Evolutionary conservation across 345 rosid species (phyloP), one percentile per base, ranked within the genome.

Genomic region (Aquilaria sinensis): DNA sequence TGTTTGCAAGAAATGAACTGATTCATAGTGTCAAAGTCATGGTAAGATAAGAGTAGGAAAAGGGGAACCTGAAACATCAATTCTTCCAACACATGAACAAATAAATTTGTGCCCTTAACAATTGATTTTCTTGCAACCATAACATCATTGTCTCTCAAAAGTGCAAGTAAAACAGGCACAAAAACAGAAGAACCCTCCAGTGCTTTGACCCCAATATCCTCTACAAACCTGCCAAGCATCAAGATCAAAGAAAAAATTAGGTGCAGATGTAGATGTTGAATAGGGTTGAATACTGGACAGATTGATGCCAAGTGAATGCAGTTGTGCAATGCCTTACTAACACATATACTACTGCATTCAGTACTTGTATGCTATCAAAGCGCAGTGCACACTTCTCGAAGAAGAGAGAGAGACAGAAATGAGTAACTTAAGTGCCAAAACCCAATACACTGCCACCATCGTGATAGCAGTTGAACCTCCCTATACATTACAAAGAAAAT

Each of bases 51-150:
- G 34, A 47, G 54, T 46, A n/a, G 13, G 13, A 54, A 50, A 69
- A 52, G 65, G 67, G 16, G 54, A 33, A 93, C 99, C 97, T 94
- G 97, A 74, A 81, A 65, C 65, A 83, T 69, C 86, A 90, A 74
- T 81, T 90, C 92, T 81, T 83, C 89, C 61, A 94, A 79, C 66
- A 82, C 71, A 51, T 72, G 56, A 72, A 85, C 77, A 72, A 75
- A 90, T 67, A 90, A 76, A 67, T 78, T 72, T 23, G 31, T 15
- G 51, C 90, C 96, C 60, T 77, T 68, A 69, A 84, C 74, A 72
- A 94, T 75, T 57, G 96, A 78, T 67, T 83, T 81, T 64, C 72
- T 77, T 15, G 85, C 89, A 78, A 94, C 83, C 70, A 50, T 10
- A 3, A 78, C 71, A 68, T 86, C 91, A 51, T 59, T 65, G 68